Base-by-base conservation (phyloP, 1,139 yeast genomes). In the Pneumocystis sp. region DNA sequence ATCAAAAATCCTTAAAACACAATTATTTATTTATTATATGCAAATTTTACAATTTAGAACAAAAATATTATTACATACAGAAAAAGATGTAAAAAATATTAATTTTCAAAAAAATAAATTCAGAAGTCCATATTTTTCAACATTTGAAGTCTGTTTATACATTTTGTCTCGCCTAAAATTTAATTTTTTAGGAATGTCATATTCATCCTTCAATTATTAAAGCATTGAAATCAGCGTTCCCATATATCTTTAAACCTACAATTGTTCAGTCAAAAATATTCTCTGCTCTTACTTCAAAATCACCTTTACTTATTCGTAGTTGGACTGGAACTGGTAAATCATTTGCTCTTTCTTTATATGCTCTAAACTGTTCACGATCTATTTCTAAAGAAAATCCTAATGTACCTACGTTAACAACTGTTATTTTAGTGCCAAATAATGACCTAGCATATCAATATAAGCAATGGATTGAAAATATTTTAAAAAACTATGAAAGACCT, bases 311-410 rank as follows among this genome's bases (percentile, higher is more conserved):
- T 42, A 39, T 59, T 42, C 61, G 61, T 21, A 39, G 45, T n/a
- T 42, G 45, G 44, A 42, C 61, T n/a, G 61, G 61, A 42, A 59
- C 61, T 8, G 61, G 61, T 4, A 59, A 59, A 59, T 39, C 45
- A 39, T 42, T 59, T 39, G 61, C 61, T 21, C 45, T 59, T 21
- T 19, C 45, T 29, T 42, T 59, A 12, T 59, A 59, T 59, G 45
- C 31, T 15, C 25, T 59, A 10, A 39, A 39, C 12, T 39, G 45
- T 59, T 3, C 17, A 10, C 61, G 61, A 19, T 39, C 45, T 59
- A 21, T 42, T 59, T 42, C 31, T 59, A 59, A 59, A 31, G 37
- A 59, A 39, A 21, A 21, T 5, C 17, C 61, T 21, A 25, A 21
- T 39, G 21, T 5, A 21, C n/a, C 45, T 15, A 39, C 61, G 8